Evolutionary conservation across 1,139 yeast genomes (phyloP).

Genomic region (Candida frijolesensis): DNA sequence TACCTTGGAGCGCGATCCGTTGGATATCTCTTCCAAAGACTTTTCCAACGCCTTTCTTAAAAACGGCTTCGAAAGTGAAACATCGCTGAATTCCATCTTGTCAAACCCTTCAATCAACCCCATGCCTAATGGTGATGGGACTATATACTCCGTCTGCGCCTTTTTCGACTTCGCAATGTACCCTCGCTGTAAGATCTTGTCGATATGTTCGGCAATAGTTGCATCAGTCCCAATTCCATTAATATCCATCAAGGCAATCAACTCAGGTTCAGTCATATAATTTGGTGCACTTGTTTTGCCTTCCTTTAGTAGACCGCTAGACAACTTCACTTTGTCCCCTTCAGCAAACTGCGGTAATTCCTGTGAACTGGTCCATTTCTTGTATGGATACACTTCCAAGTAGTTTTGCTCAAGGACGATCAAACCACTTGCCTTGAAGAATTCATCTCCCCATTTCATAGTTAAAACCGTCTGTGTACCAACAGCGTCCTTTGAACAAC

Average conservation of each 20-base stretch:
- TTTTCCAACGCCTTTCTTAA: constrained; percentile 76
- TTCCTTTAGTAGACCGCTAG: constrained; percentile 59
- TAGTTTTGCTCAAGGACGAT: constrained; percentile 74
- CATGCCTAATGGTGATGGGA: constrained; percentile 85
- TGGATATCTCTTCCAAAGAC: constrained; percentile 65
- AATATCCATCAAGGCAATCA: constrained; percentile 91
- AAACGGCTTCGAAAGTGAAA: constrained; percentile 87
- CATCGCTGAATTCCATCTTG: constrained; percentile 66
- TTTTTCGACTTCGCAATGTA: constrained; percentile 59
- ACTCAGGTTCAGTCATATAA: constrained; percentile 87
- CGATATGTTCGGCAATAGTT: constrained; percentile 97
- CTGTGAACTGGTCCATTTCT: constrained; percentile 72
- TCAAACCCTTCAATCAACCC: constrained; percentile 91
- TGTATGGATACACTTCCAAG: constrained; percentile 77
- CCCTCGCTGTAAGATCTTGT: constrained; percentile 67
- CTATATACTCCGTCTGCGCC: constrained; percentile 42
- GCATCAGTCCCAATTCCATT: constrained; percentile 99
- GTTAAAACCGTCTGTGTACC: constrained; percentile 69
- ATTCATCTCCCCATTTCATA: constrained; percentile 77
- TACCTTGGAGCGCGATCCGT: constrained; percentile 57
- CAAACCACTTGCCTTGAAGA: constrained; percentile 69
- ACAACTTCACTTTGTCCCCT: constrained; percentile 58
- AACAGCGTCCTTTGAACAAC: constrained; percentile 88
- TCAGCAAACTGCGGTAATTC: constrained; percentile 65
- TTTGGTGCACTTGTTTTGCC: constrained; percentile 83